These are phyloP conservation scores for Physcomitrium patens DNA, from an alignment of 225 moss, liverwort and hornwort genomes.

Conservation along the genomic window DNA sequence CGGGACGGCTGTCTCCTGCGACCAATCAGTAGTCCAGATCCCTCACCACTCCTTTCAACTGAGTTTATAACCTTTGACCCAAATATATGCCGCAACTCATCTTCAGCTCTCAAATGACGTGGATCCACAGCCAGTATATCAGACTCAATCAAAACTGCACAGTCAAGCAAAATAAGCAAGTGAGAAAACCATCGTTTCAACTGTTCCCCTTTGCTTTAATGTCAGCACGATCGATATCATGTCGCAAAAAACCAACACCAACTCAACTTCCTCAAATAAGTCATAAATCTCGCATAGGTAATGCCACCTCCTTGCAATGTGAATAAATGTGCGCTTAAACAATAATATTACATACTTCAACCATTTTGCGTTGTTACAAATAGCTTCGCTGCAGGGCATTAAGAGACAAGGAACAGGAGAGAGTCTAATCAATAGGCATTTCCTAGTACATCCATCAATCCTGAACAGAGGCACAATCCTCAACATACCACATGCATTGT, in stretches of 20 bases:
- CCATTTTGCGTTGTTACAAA: background rate
- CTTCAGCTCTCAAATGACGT: conserved; percentile 61
- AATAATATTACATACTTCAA: background rate
- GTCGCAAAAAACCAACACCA: background rate
- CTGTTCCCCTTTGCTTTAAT: background rate
- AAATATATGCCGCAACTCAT: conserved; percentile 70
- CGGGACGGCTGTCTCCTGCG: conserved; percentile 50
- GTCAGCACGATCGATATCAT: background rate
- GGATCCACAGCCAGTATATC: conserved; percentile 58
- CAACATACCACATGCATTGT: no score
- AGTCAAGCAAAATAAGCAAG: background rate
- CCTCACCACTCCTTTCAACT: conserved; percentile 53
- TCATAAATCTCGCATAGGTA: background rate
- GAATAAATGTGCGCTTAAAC: background rate
- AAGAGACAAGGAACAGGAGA: no score
- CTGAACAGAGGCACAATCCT: background rate
- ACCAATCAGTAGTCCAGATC: conserved; percentile 28
- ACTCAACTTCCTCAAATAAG: background rate
- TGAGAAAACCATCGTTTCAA: background rate
- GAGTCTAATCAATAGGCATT: no score
- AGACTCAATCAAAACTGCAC: conserved; percentile 24
- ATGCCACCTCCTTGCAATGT: no score
- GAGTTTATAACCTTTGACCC: conserved; percentile 76
- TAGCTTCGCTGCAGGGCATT: no score
- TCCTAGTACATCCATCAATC: background rate